Conservation (phyloP, 768 basidiomycete species). For the Phanerochaete sordida region DNA sequence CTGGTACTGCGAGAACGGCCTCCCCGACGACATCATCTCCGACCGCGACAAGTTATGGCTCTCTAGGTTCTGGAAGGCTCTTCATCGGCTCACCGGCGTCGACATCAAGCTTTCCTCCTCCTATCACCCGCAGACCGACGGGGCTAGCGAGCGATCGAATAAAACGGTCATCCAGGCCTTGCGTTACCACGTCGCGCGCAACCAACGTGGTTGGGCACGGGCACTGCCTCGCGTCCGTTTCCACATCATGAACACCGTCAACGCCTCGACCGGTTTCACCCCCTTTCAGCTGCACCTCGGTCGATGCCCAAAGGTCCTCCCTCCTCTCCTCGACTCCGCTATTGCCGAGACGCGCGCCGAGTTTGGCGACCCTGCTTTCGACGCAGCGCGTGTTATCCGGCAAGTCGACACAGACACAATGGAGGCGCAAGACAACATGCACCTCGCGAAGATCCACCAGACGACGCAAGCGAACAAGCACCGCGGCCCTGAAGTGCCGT, state of each 20-base stretch:
- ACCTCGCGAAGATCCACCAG: conserved; percentile 26
- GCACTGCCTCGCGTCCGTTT: conserved; percentile 17
- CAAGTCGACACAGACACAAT: conserved; percentile 17
- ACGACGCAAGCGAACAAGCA: conserved; percentile 25
- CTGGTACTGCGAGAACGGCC: conserved; percentile 29
- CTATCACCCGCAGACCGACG: conserved; percentile 34
- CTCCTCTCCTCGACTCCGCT: conserved; percentile 14
- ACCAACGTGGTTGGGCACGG: conserved; percentile 16
- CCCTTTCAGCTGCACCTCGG: conserved; percentile 18
- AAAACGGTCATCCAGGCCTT: conserved; percentile 19
- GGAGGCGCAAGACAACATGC: conserved; percentile 32
- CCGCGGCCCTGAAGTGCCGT: conserved; percentile 18
- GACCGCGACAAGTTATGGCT: conserved; percentile 28
- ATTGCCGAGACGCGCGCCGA: not conserved
- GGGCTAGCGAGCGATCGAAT: conserved; percentile 25
- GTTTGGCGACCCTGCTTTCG: not conserved
- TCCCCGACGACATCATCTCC: conserved; percentile 29
- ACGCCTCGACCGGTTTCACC: conserved; percentile 19
- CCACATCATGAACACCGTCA: conserved; percentile 17
- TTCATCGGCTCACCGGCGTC: conserved; percentile 20
- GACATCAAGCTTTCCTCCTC: conserved; percentile 27
- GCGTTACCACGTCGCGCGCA: conserved; percentile 13
- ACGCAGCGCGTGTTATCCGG: not conserved
- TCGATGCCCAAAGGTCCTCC: conserved; percentile 15
- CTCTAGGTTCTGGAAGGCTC: conserved; percentile 26